These are phyloP conservation scores for Nicotiana noctiflora DNA, from an alignment of 257 asterid species.

Conservation along the genomic window DNA sequence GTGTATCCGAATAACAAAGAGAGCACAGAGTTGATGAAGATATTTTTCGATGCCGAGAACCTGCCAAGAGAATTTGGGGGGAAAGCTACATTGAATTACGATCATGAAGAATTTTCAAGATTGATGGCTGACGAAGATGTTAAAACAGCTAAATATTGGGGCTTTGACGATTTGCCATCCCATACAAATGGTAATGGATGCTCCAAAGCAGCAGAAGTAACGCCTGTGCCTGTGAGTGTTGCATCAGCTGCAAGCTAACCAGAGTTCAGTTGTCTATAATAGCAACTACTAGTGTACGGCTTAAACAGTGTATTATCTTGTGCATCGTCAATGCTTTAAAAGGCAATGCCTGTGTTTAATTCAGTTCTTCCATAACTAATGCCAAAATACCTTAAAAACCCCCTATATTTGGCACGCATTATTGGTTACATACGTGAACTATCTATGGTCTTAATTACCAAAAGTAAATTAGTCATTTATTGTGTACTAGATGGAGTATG, in stretches of 20 bases:
- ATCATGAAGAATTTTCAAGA: conserved; percentile 75
- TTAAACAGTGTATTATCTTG: not conserved
- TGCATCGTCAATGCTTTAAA: not conserved
- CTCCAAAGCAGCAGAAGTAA: conserved; percentile 3
- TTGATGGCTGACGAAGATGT: conserved; percentile 68
- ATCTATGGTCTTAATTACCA: no score
- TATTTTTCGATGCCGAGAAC: conserved; percentile 54
- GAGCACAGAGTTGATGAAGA: conserved; percentile 67
- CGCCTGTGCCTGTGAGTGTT: conserved; percentile 18
- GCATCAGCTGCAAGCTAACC: conserved; percentile 33
- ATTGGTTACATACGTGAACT: no score
- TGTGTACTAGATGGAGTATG: no score
- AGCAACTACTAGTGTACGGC: not conserved
- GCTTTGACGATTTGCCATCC: conserved; percentile 16
- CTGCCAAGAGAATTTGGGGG: conserved; percentile 93
- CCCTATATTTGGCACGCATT: no score
- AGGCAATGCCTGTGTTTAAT: no score
- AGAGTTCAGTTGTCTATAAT: not conserved
- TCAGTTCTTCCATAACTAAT: no score
- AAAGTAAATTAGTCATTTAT: no score
- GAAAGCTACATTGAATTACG: conserved; percentile 52
- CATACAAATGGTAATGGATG: conserved; percentile 2
- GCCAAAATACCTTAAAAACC: no score
- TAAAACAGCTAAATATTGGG: conserved; percentile 68
- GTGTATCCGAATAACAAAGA: conserved; percentile 60